Evolutionary conservation across 2,329 filamentous ascomycete species (phyloP), one percentile per base, ranked within the genome.

Genomic region (Fusarium heterosporum): DNA sequence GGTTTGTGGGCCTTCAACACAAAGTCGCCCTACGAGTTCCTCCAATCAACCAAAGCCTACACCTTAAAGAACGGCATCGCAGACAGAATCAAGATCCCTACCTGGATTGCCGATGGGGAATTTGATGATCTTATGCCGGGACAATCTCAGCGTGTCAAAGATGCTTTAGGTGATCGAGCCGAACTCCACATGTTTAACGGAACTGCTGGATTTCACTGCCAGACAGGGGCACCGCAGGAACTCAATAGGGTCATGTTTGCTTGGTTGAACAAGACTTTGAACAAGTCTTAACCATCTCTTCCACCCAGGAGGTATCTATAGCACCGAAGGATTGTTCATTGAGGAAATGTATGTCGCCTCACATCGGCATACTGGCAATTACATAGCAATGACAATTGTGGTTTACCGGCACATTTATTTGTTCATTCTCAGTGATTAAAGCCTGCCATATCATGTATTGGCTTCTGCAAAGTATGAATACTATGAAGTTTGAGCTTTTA

Each of bases 1-100:
- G 77, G 72, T 3, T 62, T 78, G 2, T 78, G 77, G 76, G 66
- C 68, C 1, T 79, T 77, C 53, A 68, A 76, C 17, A 38, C 70
- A 14, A 42, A 66, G 71, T 73, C 64, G 11, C 75, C 71, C 1
- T 78, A 69, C 47, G 67, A 73, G 3, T 77, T 72, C 47, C 48
- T 77, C 29, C 51, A 62, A 6, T 14, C 42, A 26, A 6, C 28
- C 2, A 57, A 70, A 26, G 17, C 62, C 8, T 73, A 68, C 16
- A 69, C 58, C 2, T 14, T 73, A 2, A 57, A 58, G 4, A 59
- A 30, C 1, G 59, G 52, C 0, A 10, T 73, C 1, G 16, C 47
- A 1, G 50, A 68, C 1, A 53, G 55, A 5, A 73, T 73, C 26
- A 48, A 69, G n/a, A 43, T 73, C 8, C 77, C 76, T 0, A 63